Conservation (phyloP, 441 rosid species). For the Aleurites moluccanus region DNA sequence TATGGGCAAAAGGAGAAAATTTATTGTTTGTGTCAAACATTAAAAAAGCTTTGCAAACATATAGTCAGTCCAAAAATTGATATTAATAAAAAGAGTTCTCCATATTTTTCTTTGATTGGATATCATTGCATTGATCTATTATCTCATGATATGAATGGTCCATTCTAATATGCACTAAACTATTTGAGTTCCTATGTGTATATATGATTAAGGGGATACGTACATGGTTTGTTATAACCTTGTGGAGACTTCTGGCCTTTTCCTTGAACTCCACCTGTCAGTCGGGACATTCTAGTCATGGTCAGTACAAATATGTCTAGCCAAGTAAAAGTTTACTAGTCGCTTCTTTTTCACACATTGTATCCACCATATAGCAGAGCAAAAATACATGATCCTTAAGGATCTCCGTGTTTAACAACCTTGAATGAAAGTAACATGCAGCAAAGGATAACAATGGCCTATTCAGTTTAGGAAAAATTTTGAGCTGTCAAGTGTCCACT, state of each 20-base stretch:
- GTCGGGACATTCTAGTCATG: conserved; percentile 18
- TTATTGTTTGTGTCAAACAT: not conserved
- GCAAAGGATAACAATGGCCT: not conserved
- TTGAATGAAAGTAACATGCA: not conserved
- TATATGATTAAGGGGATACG: conserved; percentile 20
- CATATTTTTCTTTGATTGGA: not conserved
- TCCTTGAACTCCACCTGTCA: conserved; percentile 48
- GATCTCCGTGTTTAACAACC: too few relatives aligned
- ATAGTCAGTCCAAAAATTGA: not conserved
- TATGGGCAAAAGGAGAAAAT: not conserved
- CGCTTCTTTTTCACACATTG: not conserved
- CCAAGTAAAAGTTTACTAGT: not conserved
- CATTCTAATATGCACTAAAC: not conserved
- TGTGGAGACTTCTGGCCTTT: conserved; percentile 50
- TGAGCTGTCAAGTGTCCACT: not conserved
- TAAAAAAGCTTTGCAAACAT: not conserved
- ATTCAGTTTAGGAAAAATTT: not conserved
- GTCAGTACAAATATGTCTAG: not conserved
- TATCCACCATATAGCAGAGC: not conserved
- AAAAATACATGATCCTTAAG: not conserved
- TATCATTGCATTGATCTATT: not conserved
- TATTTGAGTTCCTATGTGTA: not conserved
- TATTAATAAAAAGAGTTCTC: not conserved
- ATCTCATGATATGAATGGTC: not conserved
- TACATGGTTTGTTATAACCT: conserved; percentile 54